Base-by-base conservation (phyloP, 2,329 filamentous ascomycete genomes). In the Sphaerostilbella broomeana region DNA sequence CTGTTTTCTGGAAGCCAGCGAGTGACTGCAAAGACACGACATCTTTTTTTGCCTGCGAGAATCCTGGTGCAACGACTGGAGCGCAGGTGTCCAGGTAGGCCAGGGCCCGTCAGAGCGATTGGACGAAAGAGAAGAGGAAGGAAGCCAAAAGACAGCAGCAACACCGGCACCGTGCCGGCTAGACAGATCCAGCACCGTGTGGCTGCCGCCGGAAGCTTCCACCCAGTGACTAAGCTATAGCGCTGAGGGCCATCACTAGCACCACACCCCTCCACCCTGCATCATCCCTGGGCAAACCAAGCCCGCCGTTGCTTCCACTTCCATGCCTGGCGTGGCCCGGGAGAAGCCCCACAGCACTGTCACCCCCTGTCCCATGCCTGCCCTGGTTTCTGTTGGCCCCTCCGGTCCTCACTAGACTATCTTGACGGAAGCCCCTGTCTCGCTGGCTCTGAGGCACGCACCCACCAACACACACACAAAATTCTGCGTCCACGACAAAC, bases 401-500 rank as follows among this genome's bases (percentile, higher is more conserved):
- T 12, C 12, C 22, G 8, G 12, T 8, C 22, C 12, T 24, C 36
- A 30, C 36, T 30, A 31, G n/a, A n/a, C n/a, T n/a, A n/a, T n/a
- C n/a, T n/a, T n/a, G n/a, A n/a, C n/a, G n/a, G n/a, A n/a, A n/a
- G n/a, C 6, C 30, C 39, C 34, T 42, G 40, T 35, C 36, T 40
- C 16, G 26, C 30, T 40, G 43, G 46, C 54, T 51, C n/a, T n/a
- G n/a, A n/a, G 50, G 51, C 40, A 47, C 38, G 44, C 33, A 44
- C 38, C 39, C 46, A 45, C 51, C 47, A 48, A 46, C 26, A 37
- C 47, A 43, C n/a, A n/a, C n/a, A n/a, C n/a, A 53, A 49, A 50
- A 52, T 46, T 52, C 50, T 47, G 51, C 21, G 39, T 45, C 38
- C 46, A 47, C 42, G 56, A 56, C n/a, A n/a, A n/a, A n/a, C n/a